Evolutionary conservation across 441 rosid genomes (phyloP).

Genomic region (Syzygium malaccense): DNA sequence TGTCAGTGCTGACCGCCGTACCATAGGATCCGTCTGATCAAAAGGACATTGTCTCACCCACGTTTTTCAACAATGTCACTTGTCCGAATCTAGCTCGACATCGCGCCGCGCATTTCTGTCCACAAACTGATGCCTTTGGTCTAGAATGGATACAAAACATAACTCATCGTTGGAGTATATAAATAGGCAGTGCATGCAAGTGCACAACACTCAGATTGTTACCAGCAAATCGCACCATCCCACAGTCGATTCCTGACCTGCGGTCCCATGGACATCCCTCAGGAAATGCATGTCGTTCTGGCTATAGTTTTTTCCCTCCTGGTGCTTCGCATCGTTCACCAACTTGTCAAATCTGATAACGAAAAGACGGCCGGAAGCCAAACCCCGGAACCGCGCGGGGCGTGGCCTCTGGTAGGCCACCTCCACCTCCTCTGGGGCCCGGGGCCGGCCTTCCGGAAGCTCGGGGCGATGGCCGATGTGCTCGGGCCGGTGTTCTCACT

Average conservation of each 20-base stretch:
- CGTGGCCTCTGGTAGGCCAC: constrained; percentile 64
- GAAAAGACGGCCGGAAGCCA: neutral
- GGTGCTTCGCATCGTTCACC: neutral
- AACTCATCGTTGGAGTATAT: neutral
- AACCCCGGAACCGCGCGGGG: constrained; percentile 34
- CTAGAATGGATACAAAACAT: neutral
- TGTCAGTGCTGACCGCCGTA: neutral
- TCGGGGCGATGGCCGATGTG: constrained; percentile 41
- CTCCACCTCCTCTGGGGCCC: constrained; percentile 36
- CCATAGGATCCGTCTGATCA: neutral
- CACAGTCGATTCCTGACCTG: neutral
- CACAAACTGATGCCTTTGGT: neutral
- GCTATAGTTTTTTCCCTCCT: neutral
- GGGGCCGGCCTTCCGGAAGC: constrained; percentile 31
- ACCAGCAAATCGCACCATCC: neutral
- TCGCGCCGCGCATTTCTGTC: neutral
- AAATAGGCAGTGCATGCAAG: neutral
- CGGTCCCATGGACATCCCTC: neutral
- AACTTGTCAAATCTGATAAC: neutral
- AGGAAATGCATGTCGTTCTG: neutral
- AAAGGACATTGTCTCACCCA: neutral
- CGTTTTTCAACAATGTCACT: no score
- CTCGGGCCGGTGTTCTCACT: constrained; percentile 48
- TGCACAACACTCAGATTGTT: neutral
- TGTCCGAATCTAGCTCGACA: neutral